phyloP scores from a whole-genome alignment of 306 rosid genomes.

The Inga oerstediana region DNA sequence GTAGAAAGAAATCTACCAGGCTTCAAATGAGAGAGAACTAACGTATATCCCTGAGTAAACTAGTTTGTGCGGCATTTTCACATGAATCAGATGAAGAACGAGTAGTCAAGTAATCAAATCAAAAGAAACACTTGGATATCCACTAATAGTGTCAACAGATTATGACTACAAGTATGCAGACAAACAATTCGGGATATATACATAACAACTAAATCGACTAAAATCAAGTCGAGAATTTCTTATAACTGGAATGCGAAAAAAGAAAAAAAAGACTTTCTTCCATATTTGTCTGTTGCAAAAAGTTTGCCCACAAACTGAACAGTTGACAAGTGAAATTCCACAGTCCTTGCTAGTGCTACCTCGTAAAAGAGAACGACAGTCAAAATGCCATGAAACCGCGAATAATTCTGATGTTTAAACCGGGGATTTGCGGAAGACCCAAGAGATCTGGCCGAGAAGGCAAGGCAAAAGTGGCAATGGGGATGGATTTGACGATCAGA shows the following conservation, averaged over 20 bases:
- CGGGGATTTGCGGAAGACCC: conserved; percentile 16
- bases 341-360: conserved; percentile 49
- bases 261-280: conserved; percentile 30
- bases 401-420: conserved; percentile 31
- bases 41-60: conserved; percentile 24
- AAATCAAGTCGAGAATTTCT: conserved; percentile 12
- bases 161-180: conserved; percentile 3
- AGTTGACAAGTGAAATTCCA: conserved; percentile 30
- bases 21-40: conserved; percentile 15
- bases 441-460: conserved; percentile 52
- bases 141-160: conserved; percentile 19
- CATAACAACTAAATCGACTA: not conserved
- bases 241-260: not conserved
- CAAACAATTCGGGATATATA: not conserved
- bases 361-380: conserved; percentile 33
- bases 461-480: conserved; percentile 24
- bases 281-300: conserved; percentile 11
- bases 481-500: conserved; percentile 49
- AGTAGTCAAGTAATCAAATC: not conserved
- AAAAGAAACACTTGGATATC: conserved; percentile 9
- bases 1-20: not conserved
- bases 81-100: conserved; percentile 20
- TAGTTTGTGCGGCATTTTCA: conserved; percentile 30
- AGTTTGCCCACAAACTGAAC: conserved; percentile 32
- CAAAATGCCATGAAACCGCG: conserved; percentile 50